These are phyloP conservation scores for Plasmodium vivax DNA, from an alignment of 169 alveolate species.

Conservation along the genomic window DNA sequence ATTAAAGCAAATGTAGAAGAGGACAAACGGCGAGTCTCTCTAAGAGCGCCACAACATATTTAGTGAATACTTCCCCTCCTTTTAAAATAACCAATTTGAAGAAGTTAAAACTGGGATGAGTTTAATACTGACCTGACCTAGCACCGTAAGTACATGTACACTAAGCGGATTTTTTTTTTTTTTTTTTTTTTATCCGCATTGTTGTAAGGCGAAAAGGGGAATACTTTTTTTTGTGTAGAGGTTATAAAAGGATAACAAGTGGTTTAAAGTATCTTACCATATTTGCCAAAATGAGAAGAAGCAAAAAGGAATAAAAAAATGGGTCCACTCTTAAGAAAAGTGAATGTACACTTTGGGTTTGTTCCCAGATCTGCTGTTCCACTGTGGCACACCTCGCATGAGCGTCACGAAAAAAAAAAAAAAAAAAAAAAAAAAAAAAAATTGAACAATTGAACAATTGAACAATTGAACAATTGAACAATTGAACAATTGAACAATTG, in stretches of 20 bases:
- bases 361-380: neutral
- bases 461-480: neutral
- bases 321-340: neutral
- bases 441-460: neutral
- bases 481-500: no score
- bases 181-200: neutral
- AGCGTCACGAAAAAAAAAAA: neutral
- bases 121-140: neutral
- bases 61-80: neutral
- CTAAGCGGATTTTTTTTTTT: neutral
- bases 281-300: neutral
- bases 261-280: neutral
- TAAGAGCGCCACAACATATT: neutral
- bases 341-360: neutral
- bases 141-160: neutral
- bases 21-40: neutral
- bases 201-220: neutral
- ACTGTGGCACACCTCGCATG: neutral
- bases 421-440: no score
- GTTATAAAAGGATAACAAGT: neutral
- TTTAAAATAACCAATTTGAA: neutral
- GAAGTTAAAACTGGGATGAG: neutral
- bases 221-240: neutral
- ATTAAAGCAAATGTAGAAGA: neutral
- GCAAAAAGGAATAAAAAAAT: neutral